These are phyloP conservation scores for Blastocystis sp. DNA, from an alignment of 352 stramenopile genomes.

Conservation along the genomic window DNA sequence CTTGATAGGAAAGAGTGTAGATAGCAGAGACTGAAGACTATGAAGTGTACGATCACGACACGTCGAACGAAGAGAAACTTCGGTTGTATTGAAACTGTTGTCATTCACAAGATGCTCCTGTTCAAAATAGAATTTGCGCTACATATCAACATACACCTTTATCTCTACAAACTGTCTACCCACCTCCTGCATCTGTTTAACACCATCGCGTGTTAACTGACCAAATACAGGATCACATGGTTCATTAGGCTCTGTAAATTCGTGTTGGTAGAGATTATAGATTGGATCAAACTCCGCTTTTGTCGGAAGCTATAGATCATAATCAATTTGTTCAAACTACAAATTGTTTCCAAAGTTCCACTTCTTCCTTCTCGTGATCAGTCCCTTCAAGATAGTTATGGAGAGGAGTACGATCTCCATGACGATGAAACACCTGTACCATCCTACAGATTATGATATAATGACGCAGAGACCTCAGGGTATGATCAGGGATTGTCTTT, in stretches of 20 bases:
- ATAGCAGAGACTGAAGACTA: conserved; percentile 33
- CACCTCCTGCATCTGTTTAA: conserved; percentile 20
- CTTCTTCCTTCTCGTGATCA: conserved; percentile 6
- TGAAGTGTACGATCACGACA: conserved; percentile 54
- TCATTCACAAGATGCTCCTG: neutral
- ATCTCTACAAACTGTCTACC: neutral
- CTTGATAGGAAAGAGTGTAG: conserved; percentile 25
- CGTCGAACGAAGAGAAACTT: conserved; percentile 18
- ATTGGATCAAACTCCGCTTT: neutral
- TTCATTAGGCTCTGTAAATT: neutral
- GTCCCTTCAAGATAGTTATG: conserved; percentile 14
- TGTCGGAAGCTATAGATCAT: conserved; percentile 5
- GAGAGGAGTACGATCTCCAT: conserved; percentile 47
- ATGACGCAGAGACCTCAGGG: neutral
- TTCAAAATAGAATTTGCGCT: conserved; percentile 19
- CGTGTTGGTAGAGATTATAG: conserved; percentile 18
- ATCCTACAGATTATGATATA: neutral
- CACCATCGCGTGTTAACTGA: conserved; percentile 1
- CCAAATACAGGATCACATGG: conserved; percentile 26
- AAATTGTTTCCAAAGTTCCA: conserved; percentile 1
- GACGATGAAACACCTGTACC: conserved; percentile 46
- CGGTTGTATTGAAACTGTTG: conserved; percentile 1
- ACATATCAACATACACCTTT: neutral
- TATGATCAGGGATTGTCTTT: conserved; percentile 40
- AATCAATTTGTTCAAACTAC: neutral